Conservation (phyloP, 2,329 filamentous ascomycete genomes). For the Neurospora sp. region DNA sequence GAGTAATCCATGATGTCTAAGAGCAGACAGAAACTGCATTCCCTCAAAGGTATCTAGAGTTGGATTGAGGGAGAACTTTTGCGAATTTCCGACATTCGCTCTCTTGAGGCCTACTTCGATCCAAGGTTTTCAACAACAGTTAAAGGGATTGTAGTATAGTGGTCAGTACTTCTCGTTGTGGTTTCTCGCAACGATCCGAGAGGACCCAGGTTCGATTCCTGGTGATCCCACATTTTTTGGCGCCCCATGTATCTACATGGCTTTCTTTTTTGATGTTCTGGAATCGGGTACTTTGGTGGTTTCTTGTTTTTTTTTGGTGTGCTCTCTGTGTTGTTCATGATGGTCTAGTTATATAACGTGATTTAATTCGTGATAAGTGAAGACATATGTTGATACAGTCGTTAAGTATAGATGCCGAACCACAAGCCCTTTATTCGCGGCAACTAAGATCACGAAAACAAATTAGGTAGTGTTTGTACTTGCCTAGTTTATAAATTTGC, state of each 20-base stretch:
- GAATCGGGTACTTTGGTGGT: not conserved
- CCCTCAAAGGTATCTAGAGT: not conserved
- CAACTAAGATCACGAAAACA: not conserved
- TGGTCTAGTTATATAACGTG: no score
- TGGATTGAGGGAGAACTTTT: not conserved
- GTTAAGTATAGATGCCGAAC: not conserved
- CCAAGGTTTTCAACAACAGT: not conserved
- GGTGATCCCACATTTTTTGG: not conserved
- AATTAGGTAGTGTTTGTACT: not conserved
- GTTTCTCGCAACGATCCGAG: constrained; percentile 6
- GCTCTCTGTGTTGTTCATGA: not conserved
- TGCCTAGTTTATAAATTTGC: not conserved
- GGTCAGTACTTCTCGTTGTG: not conserved
- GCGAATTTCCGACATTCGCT: not conserved
- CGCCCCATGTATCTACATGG: not conserved
- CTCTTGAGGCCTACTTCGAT: not conserved
- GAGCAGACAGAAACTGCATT: not conserved
- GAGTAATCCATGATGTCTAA: not conserved
- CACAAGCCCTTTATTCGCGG: not conserved
- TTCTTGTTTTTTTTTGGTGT: not conserved
- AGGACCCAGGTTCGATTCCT: constrained; percentile 17
- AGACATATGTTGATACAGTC: not conserved
- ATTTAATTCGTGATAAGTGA: not conserved
- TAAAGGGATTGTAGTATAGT: not conserved
- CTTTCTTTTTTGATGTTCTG: not conserved